Conservation (phyloP, 352 stramenopile species). For the Pythium rhizo-oryzae region DNA sequence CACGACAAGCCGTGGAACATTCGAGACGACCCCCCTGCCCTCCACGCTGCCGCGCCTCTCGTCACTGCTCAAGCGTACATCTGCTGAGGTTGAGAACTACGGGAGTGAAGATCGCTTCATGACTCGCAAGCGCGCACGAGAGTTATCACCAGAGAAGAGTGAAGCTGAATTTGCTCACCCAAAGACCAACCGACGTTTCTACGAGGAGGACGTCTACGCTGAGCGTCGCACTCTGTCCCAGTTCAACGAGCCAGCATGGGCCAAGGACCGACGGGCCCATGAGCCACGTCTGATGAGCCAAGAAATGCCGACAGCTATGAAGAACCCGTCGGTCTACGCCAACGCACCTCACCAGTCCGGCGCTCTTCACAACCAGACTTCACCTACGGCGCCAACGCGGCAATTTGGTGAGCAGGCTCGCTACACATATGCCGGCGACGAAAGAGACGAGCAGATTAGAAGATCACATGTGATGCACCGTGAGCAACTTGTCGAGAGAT, state of each 20-base stretch:
- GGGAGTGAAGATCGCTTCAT: slow-evolving; percentile 14
- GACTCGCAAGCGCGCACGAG: slow-evolving; percentile 22
- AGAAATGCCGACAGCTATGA: slow-evolving; percentile 5
- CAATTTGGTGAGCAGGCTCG: background rate
- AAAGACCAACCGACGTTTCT: slow-evolving; percentile 10
- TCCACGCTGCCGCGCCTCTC: slow-evolving; percentile 26
- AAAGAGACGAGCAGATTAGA: background rate
- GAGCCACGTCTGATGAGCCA: background rate
- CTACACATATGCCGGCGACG: slow-evolving; percentile 1
- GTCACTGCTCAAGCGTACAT: slow-evolving; percentile 21
- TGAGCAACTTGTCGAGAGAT: no score
- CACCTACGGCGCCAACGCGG: background rate
- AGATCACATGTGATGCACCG: background rate
- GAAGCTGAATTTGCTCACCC: background rate
- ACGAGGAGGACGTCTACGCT: slow-evolving; percentile 11
- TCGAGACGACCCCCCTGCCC: slow-evolving; percentile 1
- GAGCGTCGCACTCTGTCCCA: background rate
- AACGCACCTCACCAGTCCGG: background rate
- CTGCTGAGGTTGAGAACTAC: slow-evolving; percentile 4
- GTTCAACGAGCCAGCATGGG: background rate
- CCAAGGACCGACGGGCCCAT: background rate
- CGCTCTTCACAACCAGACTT: background rate
- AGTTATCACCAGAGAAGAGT: slow-evolving; percentile 3
- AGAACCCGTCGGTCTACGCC: background rate
- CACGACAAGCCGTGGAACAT: background rate